Evolutionary conservation across 805 yeast species (phyloP), one percentile per base, ranked within the genome.

Genomic region (Barnettozyma wickerhamii): DNA sequence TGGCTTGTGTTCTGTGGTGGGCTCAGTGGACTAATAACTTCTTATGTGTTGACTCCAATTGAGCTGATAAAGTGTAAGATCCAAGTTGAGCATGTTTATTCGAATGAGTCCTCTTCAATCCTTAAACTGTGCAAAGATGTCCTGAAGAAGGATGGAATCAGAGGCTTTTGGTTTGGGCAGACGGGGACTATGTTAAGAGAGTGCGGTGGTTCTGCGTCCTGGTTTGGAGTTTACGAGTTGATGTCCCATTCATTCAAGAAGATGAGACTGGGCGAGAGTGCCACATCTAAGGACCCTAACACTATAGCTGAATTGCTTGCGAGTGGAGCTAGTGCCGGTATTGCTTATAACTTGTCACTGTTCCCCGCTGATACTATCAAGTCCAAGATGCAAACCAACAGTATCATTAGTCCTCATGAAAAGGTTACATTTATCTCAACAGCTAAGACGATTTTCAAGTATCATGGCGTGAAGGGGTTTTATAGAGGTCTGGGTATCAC

Each of bases 361-460:
- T 91, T 82, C 62, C 98, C 98, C 0, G 84, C 88, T 1, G 98
- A 91, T 59, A 88, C 97, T 1, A 73, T 91, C 42, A 91, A 91
- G 64, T 81, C 91, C 4, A 77, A 84, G 38, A 81, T 89, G 66
- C 98, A 91, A 64, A 82, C 89, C 0, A 69, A 64, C 29, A 59
- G 74, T 6, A 47, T 72, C 5, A 45, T 63, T 15, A 45, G 63
- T 14, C 53, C 55, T 41, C 47, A 41, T 52, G 51, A 17, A 26
- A 50, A 46, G 33, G 42, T 46, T 40, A 62, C 68, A 40, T 58
- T 71, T 59, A 34, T 45, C 37, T 37, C 56, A 4, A 75, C 78
- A 6, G 68, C 69, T 0, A 55, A 51, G 35, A 55, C 60, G 2
- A 63, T 80, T 19, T 68, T 69, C 40, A 49, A 48, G 21, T 63